Evolutionary conservation across 805 yeast genomes (phyloP), one percentile per base, ranked within the genome.

Genomic region (Cyberlindnera galapagoensis): DNA sequence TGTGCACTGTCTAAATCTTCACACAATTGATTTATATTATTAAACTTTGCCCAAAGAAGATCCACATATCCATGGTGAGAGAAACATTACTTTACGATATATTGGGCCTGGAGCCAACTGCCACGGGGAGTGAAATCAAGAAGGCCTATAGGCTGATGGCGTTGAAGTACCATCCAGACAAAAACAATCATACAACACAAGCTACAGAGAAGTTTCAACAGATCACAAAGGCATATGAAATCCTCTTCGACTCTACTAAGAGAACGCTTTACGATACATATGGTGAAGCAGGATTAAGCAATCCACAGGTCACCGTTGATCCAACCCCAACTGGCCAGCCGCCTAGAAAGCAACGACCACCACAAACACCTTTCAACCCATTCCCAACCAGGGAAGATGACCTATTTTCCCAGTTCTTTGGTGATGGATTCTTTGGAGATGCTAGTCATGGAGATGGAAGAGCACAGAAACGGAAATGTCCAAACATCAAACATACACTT

Each of bases 121-220:
- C 79, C 5, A 47, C 63, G 5, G 68, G 60, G 16, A 44, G 47
- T 11, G 76, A 69, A 47, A 68, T 74, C 46, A 73, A 70, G 49
- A 71, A 69, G 48, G 76, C 76, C 3, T 74, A 71, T 54, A 61
- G 76, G 52, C 54, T 60, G 30, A 42, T 45, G 44, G 92, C 94
- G 12, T 65, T 82, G 46, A 82, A 76, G 49, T 78, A 71, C 62
- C 94, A 82, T 58, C 94, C 94, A 38, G 94, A 82, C 63, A 82
- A 82, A 65, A 77, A 77, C 49, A 76, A 83, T 40, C 51, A 47
- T 26, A 69, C 79, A 9, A 81, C 80, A 30, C 97, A 88, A 59
- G 95, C 95, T 7, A 92, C 94, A 25, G 96, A 86, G 56, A 85
- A 81, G 64, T 88, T 88, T 62, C 90, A 88, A 62, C 94, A 85